Percentiles rank a stretch among this genome's conserved stretches.
phyloP scores from a whole-genome alignment of 768 basidiomycete genomes.

The Tephrocybe sp. region DNA sequence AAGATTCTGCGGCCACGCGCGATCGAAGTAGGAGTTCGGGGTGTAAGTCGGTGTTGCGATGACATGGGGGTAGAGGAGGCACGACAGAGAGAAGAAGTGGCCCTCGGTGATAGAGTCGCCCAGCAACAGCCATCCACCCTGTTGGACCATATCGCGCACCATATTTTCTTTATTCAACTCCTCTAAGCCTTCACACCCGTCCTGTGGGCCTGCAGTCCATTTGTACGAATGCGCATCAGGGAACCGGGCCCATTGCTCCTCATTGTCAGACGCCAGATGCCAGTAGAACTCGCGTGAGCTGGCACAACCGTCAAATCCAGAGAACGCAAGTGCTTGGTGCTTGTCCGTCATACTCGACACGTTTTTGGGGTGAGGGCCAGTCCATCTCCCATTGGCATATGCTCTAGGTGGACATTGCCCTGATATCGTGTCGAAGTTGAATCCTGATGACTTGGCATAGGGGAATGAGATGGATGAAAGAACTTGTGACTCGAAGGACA shows the following conservation, averaged over 20 bases:
- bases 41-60: constrained; percentile 62
- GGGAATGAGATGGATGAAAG: constrained; percentile 6
- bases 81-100: constrained; percentile 73
- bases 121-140: constrained; percentile 69
- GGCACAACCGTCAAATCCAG: constrained; percentile 63
- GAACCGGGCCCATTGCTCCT: constrained; percentile 48
- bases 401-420: constrained; percentile 28
- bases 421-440: constrained; percentile 9
- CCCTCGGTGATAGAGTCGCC: constrained; percentile 73
- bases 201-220: constrained; percentile 45
- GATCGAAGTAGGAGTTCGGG: constrained; percentile 51
- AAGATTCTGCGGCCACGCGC: constrained; percentile 62
- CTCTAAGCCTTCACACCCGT: constrained; percentile 37
- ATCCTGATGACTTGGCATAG: constrained; percentile 1
- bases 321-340: constrained; percentile 46
- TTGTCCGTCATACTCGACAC: constrained; percentile 29
- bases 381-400: constrained; percentile 39
- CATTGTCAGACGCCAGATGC: constrained; percentile 57
- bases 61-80: constrained; percentile 64
- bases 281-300: constrained; percentile 59
- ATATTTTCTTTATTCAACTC: constrained; percentile 40
- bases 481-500: constrained; percentile 17
- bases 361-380: constrained; percentile 26
- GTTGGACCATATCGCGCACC: constrained; percentile 56
- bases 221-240: constrained; percentile 48